Percentiles rank a stretch among this genome's conserved stretches.
These are phyloP conservation scores for Rhodotorula toruloides DNA, from an alignment of 768 basidiomycete genomes.

Conservation along the genomic window DNA sequence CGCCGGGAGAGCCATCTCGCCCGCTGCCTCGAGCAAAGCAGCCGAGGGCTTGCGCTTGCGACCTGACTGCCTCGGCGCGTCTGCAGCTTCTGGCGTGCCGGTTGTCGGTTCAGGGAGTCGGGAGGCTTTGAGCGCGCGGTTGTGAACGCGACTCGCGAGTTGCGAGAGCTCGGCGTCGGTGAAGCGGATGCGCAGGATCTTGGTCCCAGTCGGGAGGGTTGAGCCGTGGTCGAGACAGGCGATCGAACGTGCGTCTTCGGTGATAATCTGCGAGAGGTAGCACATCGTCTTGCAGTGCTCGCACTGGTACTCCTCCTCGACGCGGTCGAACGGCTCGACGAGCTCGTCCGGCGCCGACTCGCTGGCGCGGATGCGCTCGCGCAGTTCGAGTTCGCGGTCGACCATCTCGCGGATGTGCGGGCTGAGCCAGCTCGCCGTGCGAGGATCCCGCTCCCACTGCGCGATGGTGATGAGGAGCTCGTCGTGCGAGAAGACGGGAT, in stretches of 20 bases:
- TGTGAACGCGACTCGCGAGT: conserved; percentile 31
- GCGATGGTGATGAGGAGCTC: conserved; percentile 96
- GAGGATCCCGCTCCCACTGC: conserved; percentile 85
- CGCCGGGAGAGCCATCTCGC: conserved; percentile 7
- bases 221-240: conserved; percentile 80
- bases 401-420: conserved; percentile 83
- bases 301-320: conserved; percentile 96
- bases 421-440: conserved; percentile 85
- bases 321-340: conserved; percentile 69
- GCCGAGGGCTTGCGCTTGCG: conserved; percentile 37
- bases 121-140: conserved; percentile 32
- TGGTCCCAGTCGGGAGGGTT: conserved; percentile 62
- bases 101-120: conserved; percentile 14
- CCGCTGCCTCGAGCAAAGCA: conserved; percentile 32
- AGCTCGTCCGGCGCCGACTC: conserved; percentile 58
- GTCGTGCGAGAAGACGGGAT: conserved; percentile 97
- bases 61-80: conserved; percentile 14
- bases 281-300: conserved; percentile 85
- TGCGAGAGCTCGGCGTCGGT: conserved; percentile 37
- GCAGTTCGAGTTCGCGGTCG: conserved; percentile 67
- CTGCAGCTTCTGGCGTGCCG: conserved; percentile 8
- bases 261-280: conserved; percentile 87
- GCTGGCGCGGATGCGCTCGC: conserved; percentile 58
- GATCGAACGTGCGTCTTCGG: conserved; percentile 54
- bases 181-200: conserved; percentile 32